Evolutionary conservation across 2,329 filamentous ascomycete genomes (phyloP), one percentile per base, ranked within the genome.

Genomic region (Cryphonectria nitschkei): DNA sequence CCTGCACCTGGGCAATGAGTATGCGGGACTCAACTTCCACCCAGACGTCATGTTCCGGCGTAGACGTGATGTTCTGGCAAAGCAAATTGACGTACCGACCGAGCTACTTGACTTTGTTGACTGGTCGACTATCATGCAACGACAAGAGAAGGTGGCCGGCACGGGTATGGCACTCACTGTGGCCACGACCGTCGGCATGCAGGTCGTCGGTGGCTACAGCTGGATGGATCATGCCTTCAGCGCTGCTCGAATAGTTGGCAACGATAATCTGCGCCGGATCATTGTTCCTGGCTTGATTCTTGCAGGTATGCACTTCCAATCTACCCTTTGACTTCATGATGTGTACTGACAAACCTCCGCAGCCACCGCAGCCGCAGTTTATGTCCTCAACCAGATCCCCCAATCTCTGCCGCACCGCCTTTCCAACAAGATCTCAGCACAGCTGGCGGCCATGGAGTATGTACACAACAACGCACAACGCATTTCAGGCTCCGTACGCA

Each of bases 81-180:
- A 94, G 74, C 91, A 97, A 78, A 90, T 98, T 22, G 90, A 98
- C 72, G 90, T 97, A 29, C 90, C 96, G 68, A 93, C 96, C 4
- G 95, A 99, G 78, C 76, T 97, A 0, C 92, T 87, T 87, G 96
- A 99, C 82, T 98, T 99, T 84, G 93, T 99, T 76, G 96, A 99
- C 80, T 86, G 94, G 80, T 87, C 90, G 26, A 92, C 90, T 14
- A 82, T 98, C 7, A 87, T 97, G 83, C 94, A 98, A 77, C 88
- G 90, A 68, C 95, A 98, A 79, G 96, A 99, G 81, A 99, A 98
- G 85, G 87, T 97, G 69, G 95, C 95, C 7, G 94, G 95, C 54
- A 97, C 95, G 3, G 93, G 96, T 74, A 95, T 99, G 92, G 96
- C 95, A 7, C 86, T 99, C 78, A 99, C 96, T 1, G 88, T 97